Base-by-base conservation (phyloP, 1,284 basidiomycete genomes). In the Athelia sp. region DNA sequence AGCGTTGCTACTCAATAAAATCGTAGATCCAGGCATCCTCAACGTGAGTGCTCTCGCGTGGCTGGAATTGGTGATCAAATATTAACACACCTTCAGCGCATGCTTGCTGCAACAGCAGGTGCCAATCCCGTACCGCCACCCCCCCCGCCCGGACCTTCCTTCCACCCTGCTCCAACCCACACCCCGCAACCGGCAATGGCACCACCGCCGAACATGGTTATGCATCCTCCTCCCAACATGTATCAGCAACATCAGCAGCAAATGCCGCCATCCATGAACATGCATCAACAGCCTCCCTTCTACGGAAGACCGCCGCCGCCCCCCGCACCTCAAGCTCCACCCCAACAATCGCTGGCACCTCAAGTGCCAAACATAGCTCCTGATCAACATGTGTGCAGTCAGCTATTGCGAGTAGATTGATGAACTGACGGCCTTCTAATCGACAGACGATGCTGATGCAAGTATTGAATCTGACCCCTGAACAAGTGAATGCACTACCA, bases 1-100 rank as follows among this genome's bases (percentile, higher is more conserved):
- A 71, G 90, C 93, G 0, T 82, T 99, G 62, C 73, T 99, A 4
- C 75, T 98, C 52, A 92, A 97, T 78, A 93, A 96, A 63, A 92
- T 99, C 21, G 92, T 99, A 44, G 95, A 98, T 58, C 82, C 89
- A 1, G 79, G 82, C 2, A 84, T 98, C 46, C 75, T 98, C 2
- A 76, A 85, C 61, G 81, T 84, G 58, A 60, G 76, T 62, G 34
- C 55, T 14, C n/a, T n/a, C 42, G n/a, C 18, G 22, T 21, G 8
- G 17, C 11, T 45, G 24, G 23, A 3, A 45, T 43, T 18, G 10
- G 17, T 31, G 19, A 0, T 45, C 6, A 40, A 13, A n/a, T 40
- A 40, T 40, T 17, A n/a, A 40, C n/a, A 40, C 45, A 40, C 26
- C 35, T 48, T 26, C 69, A 85, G 71, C 75, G 82, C 51, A 86